Conservation (phyloP, 805 yeast species). For the Wickerhamiella sorbophila region DNA sequence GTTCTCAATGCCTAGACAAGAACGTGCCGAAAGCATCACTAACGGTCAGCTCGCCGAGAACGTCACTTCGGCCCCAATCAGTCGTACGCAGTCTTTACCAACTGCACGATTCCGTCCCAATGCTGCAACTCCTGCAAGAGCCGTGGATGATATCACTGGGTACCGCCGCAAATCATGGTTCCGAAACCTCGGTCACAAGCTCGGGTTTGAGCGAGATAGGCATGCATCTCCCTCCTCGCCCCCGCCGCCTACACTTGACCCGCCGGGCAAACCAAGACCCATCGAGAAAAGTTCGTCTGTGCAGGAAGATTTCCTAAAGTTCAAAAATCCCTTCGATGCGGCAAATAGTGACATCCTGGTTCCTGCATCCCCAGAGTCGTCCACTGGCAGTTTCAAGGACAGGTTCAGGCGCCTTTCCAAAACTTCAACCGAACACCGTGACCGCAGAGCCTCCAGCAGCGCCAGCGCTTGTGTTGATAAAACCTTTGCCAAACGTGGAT, state of each 20-base stretch:
- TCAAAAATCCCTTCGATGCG: constrained; percentile 2
- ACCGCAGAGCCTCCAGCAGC: neutral
- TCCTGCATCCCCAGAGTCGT: neutral
- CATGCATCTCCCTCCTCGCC: neutral
- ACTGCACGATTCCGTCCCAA: neutral
- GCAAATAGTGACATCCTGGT: neutral
- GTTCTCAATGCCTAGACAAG: neutral
- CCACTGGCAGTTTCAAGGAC: neutral
- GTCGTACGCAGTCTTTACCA: neutral
- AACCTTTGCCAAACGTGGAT: neutral
- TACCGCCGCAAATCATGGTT: neutral
- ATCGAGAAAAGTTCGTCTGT: neutral
- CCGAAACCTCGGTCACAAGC: constrained; percentile 1
- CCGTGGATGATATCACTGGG: neutral
- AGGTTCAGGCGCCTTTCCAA: neutral
- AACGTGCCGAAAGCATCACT: neutral
- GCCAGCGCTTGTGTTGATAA: neutral
- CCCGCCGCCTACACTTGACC: neutral
- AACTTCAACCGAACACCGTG: neutral
- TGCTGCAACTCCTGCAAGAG: neutral
- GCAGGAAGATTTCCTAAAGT: neutral
- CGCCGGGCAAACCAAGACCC: neutral
- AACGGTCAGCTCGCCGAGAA: neutral
- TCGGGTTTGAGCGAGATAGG: neutral
- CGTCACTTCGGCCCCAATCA: neutral